Evolutionary conservation across 345 rosid genomes (phyloP), one percentile per base, ranked within the genome.

Genomic region (Crucihimalaya himalaica): DNA sequence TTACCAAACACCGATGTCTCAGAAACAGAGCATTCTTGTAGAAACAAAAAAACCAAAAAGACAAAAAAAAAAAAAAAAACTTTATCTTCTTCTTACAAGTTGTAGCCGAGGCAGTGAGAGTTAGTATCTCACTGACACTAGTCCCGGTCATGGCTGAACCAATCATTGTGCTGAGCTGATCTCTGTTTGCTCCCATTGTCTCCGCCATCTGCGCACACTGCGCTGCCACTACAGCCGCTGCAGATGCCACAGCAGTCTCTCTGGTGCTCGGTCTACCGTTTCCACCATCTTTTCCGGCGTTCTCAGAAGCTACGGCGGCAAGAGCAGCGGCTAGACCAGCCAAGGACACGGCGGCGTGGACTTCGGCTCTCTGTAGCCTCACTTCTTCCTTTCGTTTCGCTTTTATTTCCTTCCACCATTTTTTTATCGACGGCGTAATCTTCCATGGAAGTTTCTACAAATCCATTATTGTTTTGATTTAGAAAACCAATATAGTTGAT

Each of bases 281-380:
- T 3, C 71, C 65, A 5, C 76, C 63, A 6, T 76, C 81, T 37
- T 68, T 73, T 56, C 45, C 82, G 0, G 86, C 75, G 61, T 83
- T 85, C 68, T 88, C 89, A 1, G 92, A 90, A 6, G 96, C 89
- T 65, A 93, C 85, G 16, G 97, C 87, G 11, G 94, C 96, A 2
- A 91, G 81, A 62, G 93, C 88, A 6, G 98, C 93, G 1, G 98
- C 98, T 3, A 91, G 71, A 5, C 98, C 91, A 0, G 98, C 98
- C 19, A 94, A 86, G 11, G 96, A 87, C 29, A 94, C 71, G 4
- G 97, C 97, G 3, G 98, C 97, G n/a, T 94, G 95, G 2, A 89
- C 93, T 81, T 94, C 86, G 7, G 97, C 97, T 73, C 83, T 88
- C 53, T 86, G 87, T 56, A 94, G 69, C 66, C 97, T 86, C 14